Percentiles rank a stretch among this genome's conserved stretches.
phyloP scores from a whole-genome alignment of 163 green algal species.

The Chlorella variabilis region DNA sequence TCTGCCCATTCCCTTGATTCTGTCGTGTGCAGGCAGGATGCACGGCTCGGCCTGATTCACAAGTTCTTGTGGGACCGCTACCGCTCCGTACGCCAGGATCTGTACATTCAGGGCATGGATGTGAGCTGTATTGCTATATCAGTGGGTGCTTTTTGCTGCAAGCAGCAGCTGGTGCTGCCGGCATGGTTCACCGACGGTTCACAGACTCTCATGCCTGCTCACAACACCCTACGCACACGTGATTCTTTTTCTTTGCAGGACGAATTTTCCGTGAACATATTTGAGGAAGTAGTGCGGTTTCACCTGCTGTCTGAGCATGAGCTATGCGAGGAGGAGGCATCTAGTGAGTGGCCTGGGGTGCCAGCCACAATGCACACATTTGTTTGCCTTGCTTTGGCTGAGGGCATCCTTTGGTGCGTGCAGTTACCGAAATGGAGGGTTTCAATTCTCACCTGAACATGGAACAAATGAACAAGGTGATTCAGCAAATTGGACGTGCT shows the following conservation, averaged over 20 bases:
- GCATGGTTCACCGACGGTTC: too few species aligned
- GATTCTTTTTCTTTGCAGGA: conserved; percentile 51
- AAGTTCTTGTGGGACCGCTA: conserved; percentile 90
- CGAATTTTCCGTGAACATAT: conserved; percentile 55
- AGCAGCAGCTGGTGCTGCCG: too few species aligned
- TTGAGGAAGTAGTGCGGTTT: conserved; percentile 78
- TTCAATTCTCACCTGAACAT: conserved; percentile 90
- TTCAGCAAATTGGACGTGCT: too few species aligned
- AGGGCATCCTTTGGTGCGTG: too few species aligned
- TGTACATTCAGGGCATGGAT: conserved; percentile 75
- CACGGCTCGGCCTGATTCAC: conserved; percentile 58
- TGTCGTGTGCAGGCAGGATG: conserved; percentile 30
- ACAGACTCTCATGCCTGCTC: too few species aligned
- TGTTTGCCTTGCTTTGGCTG: too few species aligned
- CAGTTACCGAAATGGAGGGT: conserved; percentile 60
- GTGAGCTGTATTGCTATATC: conserved; percentile 23
- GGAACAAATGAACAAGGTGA: conserved; percentile 88
- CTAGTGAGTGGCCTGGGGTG: conserved; percentile 31
- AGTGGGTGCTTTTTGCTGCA: too few species aligned
- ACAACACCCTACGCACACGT: too few species aligned
- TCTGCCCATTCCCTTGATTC: too few species aligned
- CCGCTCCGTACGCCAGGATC: conserved; percentile 80
- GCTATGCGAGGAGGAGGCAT: conserved; percentile 68
- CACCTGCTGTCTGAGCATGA: conserved; percentile 83
- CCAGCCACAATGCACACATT: too few species aligned